These are phyloP conservation scores for Coemansia sp. DNA, from an alignment of 192 early-diverging fungal species.

Conservation along the genomic window DNA sequence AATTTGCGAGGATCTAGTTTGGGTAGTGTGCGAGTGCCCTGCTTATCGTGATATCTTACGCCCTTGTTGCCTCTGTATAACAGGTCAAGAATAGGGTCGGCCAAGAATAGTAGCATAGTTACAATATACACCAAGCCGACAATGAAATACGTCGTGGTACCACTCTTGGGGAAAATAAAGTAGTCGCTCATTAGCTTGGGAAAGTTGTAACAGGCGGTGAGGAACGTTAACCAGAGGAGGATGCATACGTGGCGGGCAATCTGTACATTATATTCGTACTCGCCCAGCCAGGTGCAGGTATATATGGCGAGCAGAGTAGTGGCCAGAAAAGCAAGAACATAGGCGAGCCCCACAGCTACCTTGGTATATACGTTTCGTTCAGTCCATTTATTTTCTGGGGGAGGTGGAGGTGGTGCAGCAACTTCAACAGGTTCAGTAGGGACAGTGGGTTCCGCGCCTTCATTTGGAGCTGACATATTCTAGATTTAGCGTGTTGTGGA, in stretches of 20 bases:
- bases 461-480: too few relatives aligned
- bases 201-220: not conserved
- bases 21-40: slow-evolving; percentile 6
- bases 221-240: not conserved
- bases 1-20: slow-evolving; percentile 5
- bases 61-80: slow-evolving; percentile 4
- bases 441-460: too few relatives aligned
- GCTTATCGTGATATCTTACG: not conserved
- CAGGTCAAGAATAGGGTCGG: not conserved
- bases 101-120: not conserved
- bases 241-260: slow-evolving; percentile 2
- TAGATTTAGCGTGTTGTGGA: too few relatives aligned
- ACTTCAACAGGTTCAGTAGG: too few relatives aligned
- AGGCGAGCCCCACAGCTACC: not conserved
- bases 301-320: slow-evolving; percentile 7
- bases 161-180: slow-evolving; percentile 3
- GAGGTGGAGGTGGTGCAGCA: not conserved
- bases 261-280: slow-evolving; percentile 10
- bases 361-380: not conserved
- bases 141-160: not conserved
- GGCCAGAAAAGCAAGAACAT: not conserved
- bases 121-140: not conserved
- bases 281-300: slow-evolving; percentile 11
- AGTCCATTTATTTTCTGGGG: not conserved
- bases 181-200: not conserved